Conservation (phyloP, 345 rosid genomes). For the Trapa incisa region DNA sequence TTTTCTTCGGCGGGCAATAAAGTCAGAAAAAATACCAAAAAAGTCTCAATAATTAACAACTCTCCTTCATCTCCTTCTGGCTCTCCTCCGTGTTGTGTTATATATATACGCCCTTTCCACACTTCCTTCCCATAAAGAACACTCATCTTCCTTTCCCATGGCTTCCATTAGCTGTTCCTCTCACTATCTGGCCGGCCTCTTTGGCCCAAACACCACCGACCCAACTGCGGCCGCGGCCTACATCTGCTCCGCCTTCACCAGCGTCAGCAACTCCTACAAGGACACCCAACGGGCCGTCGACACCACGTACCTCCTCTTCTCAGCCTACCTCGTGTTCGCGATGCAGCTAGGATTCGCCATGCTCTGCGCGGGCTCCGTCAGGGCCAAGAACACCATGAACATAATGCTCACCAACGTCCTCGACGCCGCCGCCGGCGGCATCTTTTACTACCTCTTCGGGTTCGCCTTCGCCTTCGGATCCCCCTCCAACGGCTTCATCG, state of each 20-base stretch:
- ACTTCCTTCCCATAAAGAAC: not conserved
- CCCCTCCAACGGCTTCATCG: constrained; percentile 71
- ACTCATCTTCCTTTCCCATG: not conserved
- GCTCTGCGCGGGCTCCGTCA: constrained; percentile 94
- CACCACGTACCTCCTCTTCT: constrained; percentile 83
- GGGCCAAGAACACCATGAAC: constrained; percentile 90
- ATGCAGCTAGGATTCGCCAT: constrained; percentile 96
- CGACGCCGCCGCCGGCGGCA: constrained; percentile 81
- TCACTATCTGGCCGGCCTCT: constrained; percentile 22
- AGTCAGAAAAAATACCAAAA: too few species aligned
- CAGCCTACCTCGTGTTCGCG: constrained; percentile 79
- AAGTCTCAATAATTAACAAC: too few species aligned
- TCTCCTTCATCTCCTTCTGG: too few species aligned
- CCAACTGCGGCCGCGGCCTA: constrained; percentile 34
- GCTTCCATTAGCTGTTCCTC: constrained; percentile 28
- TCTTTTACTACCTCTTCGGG: constrained; percentile 81
- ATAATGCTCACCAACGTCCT: constrained; percentile 94
- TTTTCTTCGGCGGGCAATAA: too few species aligned
- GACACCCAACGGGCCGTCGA: constrained; percentile 62
- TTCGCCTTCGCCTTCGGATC: constrained; percentile 84
- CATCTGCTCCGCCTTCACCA: constrained; percentile 37
- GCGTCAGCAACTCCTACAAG: constrained; percentile 20
- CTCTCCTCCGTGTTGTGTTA: too few species aligned
- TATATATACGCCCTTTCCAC: too few species aligned
- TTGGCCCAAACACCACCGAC: constrained; percentile 48